These are phyloP conservation scores for cucumber (Cucumis sativus) DNA, from an alignment of 306 rosid genomes.

Conservation along the genomic window DNA sequence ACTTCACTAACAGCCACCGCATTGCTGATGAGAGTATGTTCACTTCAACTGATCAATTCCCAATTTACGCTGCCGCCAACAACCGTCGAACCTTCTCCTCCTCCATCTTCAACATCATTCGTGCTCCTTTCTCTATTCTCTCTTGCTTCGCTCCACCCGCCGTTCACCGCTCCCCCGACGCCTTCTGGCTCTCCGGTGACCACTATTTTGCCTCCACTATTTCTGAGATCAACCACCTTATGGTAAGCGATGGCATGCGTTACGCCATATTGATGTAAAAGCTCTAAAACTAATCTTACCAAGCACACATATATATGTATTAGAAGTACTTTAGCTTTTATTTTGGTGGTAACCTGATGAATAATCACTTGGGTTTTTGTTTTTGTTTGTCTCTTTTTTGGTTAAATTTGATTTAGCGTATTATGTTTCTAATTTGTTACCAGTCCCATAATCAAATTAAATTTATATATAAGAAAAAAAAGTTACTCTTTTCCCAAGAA, in stretches of 20 bases:
- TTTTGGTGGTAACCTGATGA: neutral
- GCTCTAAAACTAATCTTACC: neutral
- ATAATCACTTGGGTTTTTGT: neutral
- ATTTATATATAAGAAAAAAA: neutral
- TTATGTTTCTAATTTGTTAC: neutral
- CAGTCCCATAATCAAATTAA: neutral
- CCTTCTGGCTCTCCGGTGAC: constrained; percentile 48
- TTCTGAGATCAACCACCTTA: constrained; percentile 79
- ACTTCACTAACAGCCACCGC: constrained; percentile 46
- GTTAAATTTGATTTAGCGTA: neutral
- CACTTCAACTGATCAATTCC: constrained; percentile 9
- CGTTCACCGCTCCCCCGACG: constrained; percentile 51
- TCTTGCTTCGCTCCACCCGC: constrained; percentile 71
- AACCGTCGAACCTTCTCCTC: constrained; percentile 21
- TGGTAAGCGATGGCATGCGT: constrained; percentile 95
- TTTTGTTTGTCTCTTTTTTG: neutral
- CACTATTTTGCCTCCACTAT: constrained; percentile 30
- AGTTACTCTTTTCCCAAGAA: neutral
- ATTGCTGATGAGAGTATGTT: constrained; percentile 90
- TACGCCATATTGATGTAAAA: constrained; percentile 87
- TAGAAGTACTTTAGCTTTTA: too few species aligned
- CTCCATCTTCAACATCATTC: constrained; percentile 30
- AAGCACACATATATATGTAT: too few species aligned
- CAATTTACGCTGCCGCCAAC: neutral
- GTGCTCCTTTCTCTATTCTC: constrained; percentile 49